Evolutionary conservation across 1,284 basidiomycete genomes (phyloP).

Genomic region (Wolfiporia cocos): DNA sequence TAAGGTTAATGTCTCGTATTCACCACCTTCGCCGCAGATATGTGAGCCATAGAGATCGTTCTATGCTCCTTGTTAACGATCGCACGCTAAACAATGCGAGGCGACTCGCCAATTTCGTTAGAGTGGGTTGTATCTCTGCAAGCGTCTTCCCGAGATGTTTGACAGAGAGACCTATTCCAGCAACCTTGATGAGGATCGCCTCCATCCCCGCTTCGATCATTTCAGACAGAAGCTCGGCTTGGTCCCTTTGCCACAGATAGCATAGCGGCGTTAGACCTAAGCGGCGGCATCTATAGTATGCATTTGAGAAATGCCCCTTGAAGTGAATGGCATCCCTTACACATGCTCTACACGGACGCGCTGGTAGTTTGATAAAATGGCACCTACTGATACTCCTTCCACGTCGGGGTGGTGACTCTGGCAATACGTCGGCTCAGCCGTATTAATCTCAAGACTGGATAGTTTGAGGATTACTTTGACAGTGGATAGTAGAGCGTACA

Average conservation of each 20-base stretch:
- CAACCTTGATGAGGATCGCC: slow-evolving; percentile 92
- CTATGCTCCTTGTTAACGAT: no score
- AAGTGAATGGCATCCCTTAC: slow-evolving; percentile 34
- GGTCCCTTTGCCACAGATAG: slow-evolving; percentile 94
- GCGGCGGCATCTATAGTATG: slow-evolving; percentile 61
- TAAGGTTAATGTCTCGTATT: slow-evolving; percentile 93
- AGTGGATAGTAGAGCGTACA: slow-evolving; percentile 68
- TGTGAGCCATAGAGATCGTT: slow-evolving; percentile 86
- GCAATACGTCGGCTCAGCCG: neutral
- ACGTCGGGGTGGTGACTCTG: slow-evolving; percentile 80
- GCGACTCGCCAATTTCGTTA: slow-evolving; percentile 64
- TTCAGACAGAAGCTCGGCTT: slow-evolving; percentile 76
- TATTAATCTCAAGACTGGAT: neutral
- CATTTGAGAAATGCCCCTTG: slow-evolving; percentile 1
- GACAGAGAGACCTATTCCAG: slow-evolving; percentile 83
- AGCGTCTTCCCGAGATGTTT: slow-evolving; percentile 81
- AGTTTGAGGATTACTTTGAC: slow-evolving; percentile 64
- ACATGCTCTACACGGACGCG: slow-evolving; percentile 97
- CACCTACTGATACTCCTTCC: slow-evolving; percentile 88
- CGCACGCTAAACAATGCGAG: neutral
- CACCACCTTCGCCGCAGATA: slow-evolving; percentile 96
- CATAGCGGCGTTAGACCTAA: slow-evolving; percentile 77
- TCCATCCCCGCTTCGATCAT: slow-evolving; percentile 83
- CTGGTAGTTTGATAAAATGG: slow-evolving; percentile 97
- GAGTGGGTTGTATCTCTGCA: slow-evolving; percentile 66